Evolutionary conservation across 2,329 filamentous ascomycete species (phyloP), one percentile per base, ranked within the genome.

Genomic region (Colletotrichum incanum): DNA sequence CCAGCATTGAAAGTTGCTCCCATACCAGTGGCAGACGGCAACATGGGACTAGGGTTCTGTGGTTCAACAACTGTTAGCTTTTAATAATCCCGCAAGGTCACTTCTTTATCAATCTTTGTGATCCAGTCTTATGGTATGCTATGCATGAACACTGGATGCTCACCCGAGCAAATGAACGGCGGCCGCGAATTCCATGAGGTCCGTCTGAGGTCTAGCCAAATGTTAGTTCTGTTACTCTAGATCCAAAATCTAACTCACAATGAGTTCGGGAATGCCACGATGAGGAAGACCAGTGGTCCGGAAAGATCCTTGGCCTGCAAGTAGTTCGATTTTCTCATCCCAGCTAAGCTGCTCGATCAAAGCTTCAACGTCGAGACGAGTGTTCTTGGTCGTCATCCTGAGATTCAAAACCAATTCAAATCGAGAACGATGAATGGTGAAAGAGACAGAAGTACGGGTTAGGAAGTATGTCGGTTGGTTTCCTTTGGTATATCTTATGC

Each of bases 1-100:
- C 89, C 86, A 2, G 83, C 75, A 75, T 93, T 90, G 83, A 90
- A 93, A 11, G 90, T 92, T 12, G 91, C 89, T 5, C 90, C 91
- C 56, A 93, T 72, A 31, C 65, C 70, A 0, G 70, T 72, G 26
- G 70, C 70, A 3, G 70, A 72, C 16, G 74, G 49, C 73, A 78
- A 47, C 78, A 79, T 70, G 76, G 80, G 67, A 75, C 79, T 72
- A 31, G 66, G 70, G 47, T 72, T 72, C 70, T 72, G 5, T 0
- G 28, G 6, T 11, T 23, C 5, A 1, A 2, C 31, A 39, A 8
- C 2, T 43, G 18, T 26, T 28, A 28, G 12, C n/a, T 20, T 26
- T 7, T 76, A 78, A 52, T 26, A 41, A 55, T 16, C 41, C 8
- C n/a, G n/a, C n/a, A n/a, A 23, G 5, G 7, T 3, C 54, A 16